Evolutionary conservation across 1,139 yeast genomes (phyloP).

Genomic region (Debaryomyces subglobosus): DNA sequence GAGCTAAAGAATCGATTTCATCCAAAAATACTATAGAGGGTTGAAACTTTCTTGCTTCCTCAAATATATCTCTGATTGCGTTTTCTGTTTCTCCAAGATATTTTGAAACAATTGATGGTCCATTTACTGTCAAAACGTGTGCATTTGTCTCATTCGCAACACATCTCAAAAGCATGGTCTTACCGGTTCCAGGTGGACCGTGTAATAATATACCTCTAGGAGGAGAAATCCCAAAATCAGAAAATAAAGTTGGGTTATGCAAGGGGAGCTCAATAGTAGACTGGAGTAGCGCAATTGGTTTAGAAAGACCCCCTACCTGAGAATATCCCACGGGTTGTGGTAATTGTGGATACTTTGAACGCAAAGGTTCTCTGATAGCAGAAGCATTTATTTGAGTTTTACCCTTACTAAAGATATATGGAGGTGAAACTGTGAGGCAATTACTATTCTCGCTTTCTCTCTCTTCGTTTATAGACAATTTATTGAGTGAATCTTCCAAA

Average conservation of each 20-base stretch:
- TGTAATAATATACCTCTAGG: conserved; percentile 89
- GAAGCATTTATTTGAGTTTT: conserved; percentile 32
- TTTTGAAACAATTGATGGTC: conserved; percentile 90
- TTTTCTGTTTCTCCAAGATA: conserved; percentile 93
- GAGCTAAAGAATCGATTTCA: conserved; percentile 90
- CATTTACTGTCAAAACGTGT: conserved; percentile 82
- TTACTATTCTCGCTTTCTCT: conserved; percentile 14
- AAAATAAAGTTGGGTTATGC: conserved; percentile 72
- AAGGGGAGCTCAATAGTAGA: conserved; percentile 81
- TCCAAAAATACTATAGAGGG: conserved; percentile 89
- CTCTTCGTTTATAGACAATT: conserved; percentile 24
- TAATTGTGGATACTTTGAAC: conserved; percentile 38
- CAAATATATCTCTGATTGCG: conserved; percentile 76
- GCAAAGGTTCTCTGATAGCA: conserved; percentile 19
- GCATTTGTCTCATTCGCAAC: conserved; percentile 74
- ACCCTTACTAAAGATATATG: conserved; percentile 46
- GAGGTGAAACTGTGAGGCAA: conserved; percentile 42
- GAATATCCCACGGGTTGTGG: conserved; percentile 48
- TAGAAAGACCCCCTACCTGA: conserved; percentile 76
- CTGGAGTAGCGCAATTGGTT: conserved; percentile 63
- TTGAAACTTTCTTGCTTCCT: conserved; percentile 81
- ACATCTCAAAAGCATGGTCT: conserved; percentile 83
- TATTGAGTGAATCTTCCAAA: conserved; percentile 28
- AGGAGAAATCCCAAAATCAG: conserved; percentile 85
- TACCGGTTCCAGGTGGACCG: conserved; percentile 99